Percentiles rank a stretch among this genome's conserved stretches.
phyloP scores from a whole-genome alignment of 305 asterid species.

The Fraxinus sp. region DNA sequence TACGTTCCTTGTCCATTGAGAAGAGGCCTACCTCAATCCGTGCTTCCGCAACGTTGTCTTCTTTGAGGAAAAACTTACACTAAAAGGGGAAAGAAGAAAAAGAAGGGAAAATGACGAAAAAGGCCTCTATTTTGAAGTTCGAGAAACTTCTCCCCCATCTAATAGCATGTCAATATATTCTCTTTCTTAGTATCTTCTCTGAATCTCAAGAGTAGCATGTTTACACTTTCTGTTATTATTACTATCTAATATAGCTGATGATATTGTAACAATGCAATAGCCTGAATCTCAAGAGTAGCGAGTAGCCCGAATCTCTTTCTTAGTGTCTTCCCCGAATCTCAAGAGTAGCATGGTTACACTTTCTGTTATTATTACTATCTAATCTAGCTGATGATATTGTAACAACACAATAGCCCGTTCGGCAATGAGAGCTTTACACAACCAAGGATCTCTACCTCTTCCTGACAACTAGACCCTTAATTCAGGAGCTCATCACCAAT shows the following conservation, averaged over 20 bases:
- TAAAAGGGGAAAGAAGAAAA: not conserved
- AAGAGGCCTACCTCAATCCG: slow-evolving; percentile 23
- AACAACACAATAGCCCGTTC: not conserved
- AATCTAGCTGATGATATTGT: too few relatives aligned
- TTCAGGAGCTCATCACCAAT: not conserved
- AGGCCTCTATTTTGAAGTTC: not conserved
- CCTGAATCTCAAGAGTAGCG: too few relatives aligned
- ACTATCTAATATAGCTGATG: slow-evolving; percentile 6
- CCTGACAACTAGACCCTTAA: not conserved
- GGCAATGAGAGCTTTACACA: not conserved
- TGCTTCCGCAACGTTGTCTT: slow-evolving; percentile 28
- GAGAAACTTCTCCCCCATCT: slow-evolving; percentile 2
- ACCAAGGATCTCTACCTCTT: not conserved
- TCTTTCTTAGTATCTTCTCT: not conserved
- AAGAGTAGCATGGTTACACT: too few relatives aligned
- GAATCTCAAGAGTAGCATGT: not conserved
- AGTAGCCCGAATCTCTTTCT: too few relatives aligned
- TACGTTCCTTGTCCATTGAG: slow-evolving; percentile 26
- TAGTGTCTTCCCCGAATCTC: too few relatives aligned
- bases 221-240: not conserved
- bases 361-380: too few relatives aligned
- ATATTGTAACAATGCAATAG: not conserved
- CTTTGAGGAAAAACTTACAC: slow-evolving; percentile 15
- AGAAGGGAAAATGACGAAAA: not conserved
- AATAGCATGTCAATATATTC: not conserved